A percentile compares a stretch with the other conserved stretches of the same genome.
These are phyloP conservation scores for Nitzschia sp. DNA, from an alignment of 108 stramenopile genomes.

Conservation along the genomic window DNA sequence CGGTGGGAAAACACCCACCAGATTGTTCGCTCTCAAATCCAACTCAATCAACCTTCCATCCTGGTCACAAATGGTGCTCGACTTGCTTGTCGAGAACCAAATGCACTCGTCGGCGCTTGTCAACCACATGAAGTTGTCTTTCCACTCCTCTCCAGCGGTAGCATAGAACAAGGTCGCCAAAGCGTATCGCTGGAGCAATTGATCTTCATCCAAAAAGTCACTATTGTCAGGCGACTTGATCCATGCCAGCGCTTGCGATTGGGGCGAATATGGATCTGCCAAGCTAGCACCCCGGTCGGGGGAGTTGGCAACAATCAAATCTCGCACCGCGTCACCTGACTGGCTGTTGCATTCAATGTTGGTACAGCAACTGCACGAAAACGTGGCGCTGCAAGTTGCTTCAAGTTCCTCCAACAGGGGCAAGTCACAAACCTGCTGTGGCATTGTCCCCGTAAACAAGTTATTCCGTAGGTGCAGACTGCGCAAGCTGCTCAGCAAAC, in stretches of 20 bases:
- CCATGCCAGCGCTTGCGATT: conserved; percentile 45
- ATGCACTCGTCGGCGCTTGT: conserved; percentile 39
- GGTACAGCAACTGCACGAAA: conserved; percentile 24
- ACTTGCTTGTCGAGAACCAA: conserved; percentile 25
- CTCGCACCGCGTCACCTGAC: conserved; percentile 1
- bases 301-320: conserved; percentile 23
- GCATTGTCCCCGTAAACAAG: conserved; percentile 14
- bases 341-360: background rate
- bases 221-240: conserved; percentile 25
- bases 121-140: conserved; percentile 34
- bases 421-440: conserved; percentile 12
- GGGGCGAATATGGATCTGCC: conserved; percentile 40
- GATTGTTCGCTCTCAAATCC: conserved; percentile 46
- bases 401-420: background rate
- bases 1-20: conserved; percentile 35
- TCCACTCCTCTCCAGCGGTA: conserved; percentile 51
- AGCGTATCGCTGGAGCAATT: conserved; percentile 49
- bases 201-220: background rate
- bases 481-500: background rate
- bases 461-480: conserved; percentile 3
- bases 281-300: conserved; percentile 35
- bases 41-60: conserved; percentile 14
- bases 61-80: conserved; percentile 19
- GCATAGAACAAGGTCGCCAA: conserved; percentile 57
- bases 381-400: background rate